Evolutionary conservation across 768 basidiomycete genomes (phyloP), one percentile per base, ranked within the genome.

Genomic region (Lactarius akahatsu): DNA sequence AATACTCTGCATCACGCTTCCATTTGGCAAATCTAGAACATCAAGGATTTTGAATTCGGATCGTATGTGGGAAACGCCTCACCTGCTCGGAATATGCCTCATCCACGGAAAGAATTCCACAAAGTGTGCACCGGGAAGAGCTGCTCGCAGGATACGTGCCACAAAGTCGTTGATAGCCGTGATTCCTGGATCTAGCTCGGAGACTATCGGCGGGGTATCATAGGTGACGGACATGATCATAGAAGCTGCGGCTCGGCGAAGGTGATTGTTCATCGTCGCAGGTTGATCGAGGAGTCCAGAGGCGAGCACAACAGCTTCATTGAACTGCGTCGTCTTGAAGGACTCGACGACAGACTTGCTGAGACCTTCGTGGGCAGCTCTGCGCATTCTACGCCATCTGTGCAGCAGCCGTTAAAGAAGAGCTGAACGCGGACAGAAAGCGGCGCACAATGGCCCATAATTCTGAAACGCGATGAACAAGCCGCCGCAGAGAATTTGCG

Each of bases 71-170:
- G 26, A 43, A 20, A 18, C 40, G 1, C n/a, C 20, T 0, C 38
- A 34, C 41, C 38, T 47, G 34, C 20, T 30, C 5, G 64, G 67
- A 26, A 68, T 30, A 40, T 66, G 23, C 13, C 41, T 54, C 67
- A 68, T 68, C 57, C 43, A 64, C n/a, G 67, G 57, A 40, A 68
- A 43, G n/a, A 66, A 43, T 40, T 68, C 67, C n/a, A 68, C 65
- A 20, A 65, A 28, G 32, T 59, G 59, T 2, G 52, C 18, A 20
- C 67, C 64, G 43, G 43, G 43, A 59, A 58, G 45, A 4, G 34
- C 30, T 38, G 64, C 38, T n/a, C 34, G 65, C 7, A 8, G 10
- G 32, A 28, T 2, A 28, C 28, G 41, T 43, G 60, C n/a, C 32
- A 43, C 34, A 7, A 59, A 18, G 15, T 66, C 58, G 2, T 47